Conservation (phyloP, 495 filamentous ascomycete species). For the Penicillium soppii region DNA sequence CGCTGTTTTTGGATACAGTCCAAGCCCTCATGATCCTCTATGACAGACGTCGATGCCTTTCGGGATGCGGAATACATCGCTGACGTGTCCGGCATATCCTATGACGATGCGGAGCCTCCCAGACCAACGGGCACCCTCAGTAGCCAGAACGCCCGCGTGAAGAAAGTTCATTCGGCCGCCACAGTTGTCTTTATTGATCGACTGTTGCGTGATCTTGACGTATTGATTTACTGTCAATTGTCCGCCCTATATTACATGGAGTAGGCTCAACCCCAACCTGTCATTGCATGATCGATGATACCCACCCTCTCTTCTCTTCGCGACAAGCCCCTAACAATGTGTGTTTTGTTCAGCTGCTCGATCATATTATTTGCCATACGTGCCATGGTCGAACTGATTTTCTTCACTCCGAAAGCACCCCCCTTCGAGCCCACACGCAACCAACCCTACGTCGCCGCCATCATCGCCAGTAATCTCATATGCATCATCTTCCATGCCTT, state of each 20-base stretch:
- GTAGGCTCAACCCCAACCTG: constrained; percentile 46
- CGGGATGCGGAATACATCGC: constrained; percentile 53
- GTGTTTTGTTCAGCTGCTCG: constrained; percentile 60
- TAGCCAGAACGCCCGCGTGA: constrained; percentile 33
- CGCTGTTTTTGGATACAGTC: constrained; percentile 19
- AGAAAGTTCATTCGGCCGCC: constrained; percentile 36
- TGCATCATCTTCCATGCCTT: constrained; percentile 72
- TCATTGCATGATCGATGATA: background rate
- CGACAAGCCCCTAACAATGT: constrained; percentile 7
- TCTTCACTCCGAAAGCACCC: constrained; percentile 76
- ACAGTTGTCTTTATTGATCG: constrained; percentile 64
- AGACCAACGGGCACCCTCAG: constrained; percentile 14
- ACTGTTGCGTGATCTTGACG: constrained; percentile 72
- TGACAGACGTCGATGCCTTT: constrained; percentile 50
- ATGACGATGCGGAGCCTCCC: constrained; percentile 29
- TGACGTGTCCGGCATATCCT: constrained; percentile 46
- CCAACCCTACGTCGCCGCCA: constrained; percentile 66
- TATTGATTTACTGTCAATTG: constrained; percentile 76
- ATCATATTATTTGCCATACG: constrained; percentile 70
- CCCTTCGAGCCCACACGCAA: constrained; percentile 61
- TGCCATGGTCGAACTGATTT: constrained; percentile 67
- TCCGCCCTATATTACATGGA: constrained; percentile 89
- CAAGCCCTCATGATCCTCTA: constrained; percentile 50
- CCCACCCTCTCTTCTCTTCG: background rate
- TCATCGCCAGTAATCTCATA: constrained; percentile 67